Conservation (phyloP, 2,329 filamentous ascomycete genomes). For the Trematosphaeria pertusa region DNA sequence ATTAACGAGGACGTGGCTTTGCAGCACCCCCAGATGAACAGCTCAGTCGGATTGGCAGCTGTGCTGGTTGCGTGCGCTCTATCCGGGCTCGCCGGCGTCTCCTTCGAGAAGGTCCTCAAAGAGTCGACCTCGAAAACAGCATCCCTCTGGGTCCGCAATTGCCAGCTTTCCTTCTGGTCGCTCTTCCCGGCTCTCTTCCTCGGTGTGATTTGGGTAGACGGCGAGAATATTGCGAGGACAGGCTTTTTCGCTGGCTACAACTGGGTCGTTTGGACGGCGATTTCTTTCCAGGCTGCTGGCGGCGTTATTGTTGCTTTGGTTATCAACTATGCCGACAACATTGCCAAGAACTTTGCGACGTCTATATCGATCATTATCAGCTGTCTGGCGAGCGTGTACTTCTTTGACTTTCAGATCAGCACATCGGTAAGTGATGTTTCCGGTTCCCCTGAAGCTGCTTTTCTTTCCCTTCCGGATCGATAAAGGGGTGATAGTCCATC, state of each 20-base stretch:
- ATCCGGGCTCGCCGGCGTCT: slow-evolving; percentile 85
- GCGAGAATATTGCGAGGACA: slow-evolving; percentile 78
- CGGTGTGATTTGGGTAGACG: slow-evolving; percentile 87
- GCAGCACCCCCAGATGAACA: slow-evolving; percentile 70
- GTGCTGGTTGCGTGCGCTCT: slow-evolving; percentile 79
- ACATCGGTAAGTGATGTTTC: slow-evolving; percentile 31
- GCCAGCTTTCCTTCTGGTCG: slow-evolving; percentile 93
- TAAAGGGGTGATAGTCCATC: too few relatives aligned
- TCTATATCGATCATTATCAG: slow-evolving; percentile 91
- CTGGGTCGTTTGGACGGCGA: slow-evolving; percentile 85
- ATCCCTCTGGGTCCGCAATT: slow-evolving; percentile 92
- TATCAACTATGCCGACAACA: slow-evolving; percentile 85
- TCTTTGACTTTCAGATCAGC: slow-evolving; percentile 82
- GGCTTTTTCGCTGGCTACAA: slow-evolving; percentile 98
- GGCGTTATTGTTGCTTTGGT: slow-evolving; percentile 84
- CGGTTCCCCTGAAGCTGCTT: neutral
- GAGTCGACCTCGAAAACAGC: slow-evolving; percentile 76
- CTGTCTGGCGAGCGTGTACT: slow-evolving; percentile 81
- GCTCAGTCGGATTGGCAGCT: slow-evolving; percentile 77
- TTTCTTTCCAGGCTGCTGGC: slow-evolving; percentile 81
- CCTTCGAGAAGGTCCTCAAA: slow-evolving; percentile 91
- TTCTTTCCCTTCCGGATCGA: too few relatives aligned
- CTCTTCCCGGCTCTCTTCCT: slow-evolving; percentile 87
- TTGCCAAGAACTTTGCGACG: slow-evolving; percentile 92
- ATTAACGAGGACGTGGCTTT: slow-evolving; percentile 70